Evolutionary conservation across 1,139 yeast genomes (phyloP).

Genomic region (Diutina mesorugosa): DNA sequence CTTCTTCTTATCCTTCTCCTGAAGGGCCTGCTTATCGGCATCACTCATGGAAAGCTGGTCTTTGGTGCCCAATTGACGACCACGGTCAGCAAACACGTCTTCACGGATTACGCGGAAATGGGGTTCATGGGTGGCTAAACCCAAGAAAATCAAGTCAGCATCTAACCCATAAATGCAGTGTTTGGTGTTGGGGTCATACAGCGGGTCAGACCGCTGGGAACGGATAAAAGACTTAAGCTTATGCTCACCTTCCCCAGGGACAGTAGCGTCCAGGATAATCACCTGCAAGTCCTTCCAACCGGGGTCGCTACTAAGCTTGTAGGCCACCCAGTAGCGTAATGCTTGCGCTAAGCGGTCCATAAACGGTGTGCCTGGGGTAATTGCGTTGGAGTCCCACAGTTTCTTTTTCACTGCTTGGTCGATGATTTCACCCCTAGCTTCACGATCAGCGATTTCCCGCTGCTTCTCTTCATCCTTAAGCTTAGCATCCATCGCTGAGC

Average conservation of each 20-base stretch:
- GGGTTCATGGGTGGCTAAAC: constrained; percentile 94
- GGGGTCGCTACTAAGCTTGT: constrained; percentile 79
- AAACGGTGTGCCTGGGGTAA: constrained; percentile 97
- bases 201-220: constrained; percentile 60
- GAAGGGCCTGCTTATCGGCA: constrained; percentile 17
- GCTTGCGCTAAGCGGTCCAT: constrained; percentile 85
- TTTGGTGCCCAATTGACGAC: constrained; percentile 29
- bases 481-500: constrained; percentile 45
- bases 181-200: constrained; percentile 72
- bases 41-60: constrained; percentile 13
- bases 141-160: constrained; percentile 94
- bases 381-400: constrained; percentile 88
- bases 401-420: constrained; percentile 49
- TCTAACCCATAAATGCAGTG: constrained; percentile 97
- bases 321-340: constrained; percentile 81
- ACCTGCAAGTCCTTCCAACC: constrained; percentile 83
- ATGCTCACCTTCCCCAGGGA: constrained; percentile 99
- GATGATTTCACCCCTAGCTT: constrained; percentile 46
- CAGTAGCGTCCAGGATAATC: constrained; percentile 88
- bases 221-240: constrained; percentile 93
- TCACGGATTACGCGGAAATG: constrained; percentile 92
- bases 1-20: constrained; percentile 41
- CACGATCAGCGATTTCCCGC: constrained; percentile 36
- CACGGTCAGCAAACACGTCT: constrained; percentile 83
- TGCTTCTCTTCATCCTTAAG: constrained; percentile 78